A percentile compares a stretch with the other conserved stretches of the same genome.
These are phyloP conservation scores for Cryptococcus sp. DNA, from an alignment of 1,284 basidiomycete genomes.

Conservation along the genomic window DNA sequence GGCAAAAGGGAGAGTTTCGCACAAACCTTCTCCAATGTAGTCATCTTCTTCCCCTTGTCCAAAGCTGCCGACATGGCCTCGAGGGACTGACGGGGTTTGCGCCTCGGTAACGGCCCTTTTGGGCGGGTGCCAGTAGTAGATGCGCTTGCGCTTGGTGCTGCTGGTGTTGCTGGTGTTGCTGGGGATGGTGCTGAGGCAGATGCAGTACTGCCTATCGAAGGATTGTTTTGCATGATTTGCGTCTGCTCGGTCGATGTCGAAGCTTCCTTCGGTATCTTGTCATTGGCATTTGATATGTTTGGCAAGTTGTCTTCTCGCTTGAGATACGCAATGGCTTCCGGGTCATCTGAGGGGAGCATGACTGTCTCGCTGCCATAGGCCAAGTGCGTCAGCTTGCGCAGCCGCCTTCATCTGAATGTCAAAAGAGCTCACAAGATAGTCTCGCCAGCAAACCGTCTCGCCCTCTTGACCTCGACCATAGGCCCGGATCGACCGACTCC, in stretches of 20 bases:
- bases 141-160: not conserved
- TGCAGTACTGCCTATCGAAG: not conserved
- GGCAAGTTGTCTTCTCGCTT: not conserved
- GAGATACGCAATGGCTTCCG: constrained; percentile 34
- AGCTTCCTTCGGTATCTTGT: not conserved
- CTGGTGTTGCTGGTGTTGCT: constrained; percentile 3
- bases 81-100: constrained; percentile 49
- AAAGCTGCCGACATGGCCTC: constrained; percentile 50
- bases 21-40: constrained; percentile 51
- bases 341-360: constrained; percentile 31
- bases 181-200: constrained; percentile 1
- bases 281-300: too few species aligned
- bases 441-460: constrained; percentile 49
- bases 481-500: constrained; percentile 18
- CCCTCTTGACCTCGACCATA: constrained; percentile 42
- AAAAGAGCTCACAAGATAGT: constrained; percentile 41
- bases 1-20: too few species aligned
- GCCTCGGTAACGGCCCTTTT: constrained; percentile 25
- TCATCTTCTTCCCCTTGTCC: constrained; percentile 51
- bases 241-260: not conserved
- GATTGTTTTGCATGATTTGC: not conserved
- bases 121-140: constrained; percentile 7
- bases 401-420: too few species aligned
- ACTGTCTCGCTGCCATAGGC: constrained; percentile 37
- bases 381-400: too few species aligned